Evolutionary conservation across 176 grass and related monocot genomes (phyloP), one percentile per base, ranked within the genome.

Genomic region (Oryza longistaminata): DNA sequence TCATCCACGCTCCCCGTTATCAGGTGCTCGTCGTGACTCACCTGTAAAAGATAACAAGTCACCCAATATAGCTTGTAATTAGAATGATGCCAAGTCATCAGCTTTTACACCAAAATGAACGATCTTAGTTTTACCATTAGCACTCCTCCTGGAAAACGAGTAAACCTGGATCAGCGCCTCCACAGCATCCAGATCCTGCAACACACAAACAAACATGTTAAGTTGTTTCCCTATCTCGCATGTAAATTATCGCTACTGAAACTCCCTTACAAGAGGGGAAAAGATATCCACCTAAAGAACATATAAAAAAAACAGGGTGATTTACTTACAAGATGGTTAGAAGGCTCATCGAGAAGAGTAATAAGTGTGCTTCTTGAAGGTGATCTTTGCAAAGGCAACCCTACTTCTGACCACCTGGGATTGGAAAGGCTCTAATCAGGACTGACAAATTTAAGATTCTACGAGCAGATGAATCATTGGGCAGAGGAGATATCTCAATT

Each of bases 21-120:
- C 39, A 98, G 89, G 93, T 98, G 96, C 88, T 98, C 96, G 22
- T 98, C 96, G 58, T 98, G 96, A 82, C 96, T 98, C 83, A 95
- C 93, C 93, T 98, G 83, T 44, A 75, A 67, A 45, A 81, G 14
- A 43, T 10, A 43, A 43, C 10, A 43, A 43, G 2, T 7, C 58
- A 12, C n/a, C 42, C 42, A 42, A 42, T 42, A 43, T 15, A 66
- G 34, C 19, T 8, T 4, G 15, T 31, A 31, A 31, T 50, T 79
- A 71, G 3, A n/a, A 74, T 0, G 5, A 12, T 35, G 61, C 2
- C 2, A 21, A 58, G 19, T 17, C 1, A 49, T 55, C 21, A 60
- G 21, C 19, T 24, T 70, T 13, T 1, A 76, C 48, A 68, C 10
- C 31, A 7, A 12, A 76, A 81, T 5, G 14, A 40, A 61, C 76